Conservation (phyloP, 208 protist species). For the Crithidia brevicula region DNA sequence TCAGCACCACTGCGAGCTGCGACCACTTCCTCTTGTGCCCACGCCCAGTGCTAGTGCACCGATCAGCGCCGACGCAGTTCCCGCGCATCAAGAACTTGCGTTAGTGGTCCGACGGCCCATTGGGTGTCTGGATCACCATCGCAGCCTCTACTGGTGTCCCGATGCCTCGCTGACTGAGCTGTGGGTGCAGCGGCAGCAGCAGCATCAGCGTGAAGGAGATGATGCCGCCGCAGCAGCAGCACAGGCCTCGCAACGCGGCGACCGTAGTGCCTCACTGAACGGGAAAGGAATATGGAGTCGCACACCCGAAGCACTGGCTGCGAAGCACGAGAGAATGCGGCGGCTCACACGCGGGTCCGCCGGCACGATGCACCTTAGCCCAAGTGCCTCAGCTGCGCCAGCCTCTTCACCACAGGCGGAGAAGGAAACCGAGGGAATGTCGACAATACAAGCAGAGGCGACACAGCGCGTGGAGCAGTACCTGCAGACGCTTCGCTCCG, state of each 20-base stretch:
- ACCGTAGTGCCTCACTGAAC: not conserved
- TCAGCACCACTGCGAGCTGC: conserved; percentile 51
- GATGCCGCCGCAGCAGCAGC: not conserved
- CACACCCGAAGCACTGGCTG: conserved; percentile 31
- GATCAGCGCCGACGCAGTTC: not conserved
- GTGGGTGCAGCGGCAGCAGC: conserved; percentile 6
- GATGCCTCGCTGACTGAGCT: conserved; percentile 21
- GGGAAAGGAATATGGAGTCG: not conserved
- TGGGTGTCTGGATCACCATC: conserved; percentile 68
- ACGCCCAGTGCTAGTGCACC: too few species aligned
- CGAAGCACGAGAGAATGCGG: conserved; percentile 65
- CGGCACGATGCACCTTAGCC: too few species aligned
- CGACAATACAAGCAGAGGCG: too few species aligned
- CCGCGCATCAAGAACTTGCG: not conserved
- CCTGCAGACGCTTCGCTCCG: conserved; percentile 49
- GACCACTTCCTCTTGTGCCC: too few species aligned
- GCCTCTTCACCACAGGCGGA: too few species aligned
- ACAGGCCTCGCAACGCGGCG: not conserved
- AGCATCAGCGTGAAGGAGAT: not conserved
- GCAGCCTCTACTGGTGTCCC: conserved; percentile 78
- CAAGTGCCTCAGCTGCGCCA: too few species aligned
- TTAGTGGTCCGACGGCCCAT: conserved; percentile 50
- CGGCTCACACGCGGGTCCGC: conserved; percentile 40
- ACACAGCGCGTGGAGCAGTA: conserved; percentile 23
- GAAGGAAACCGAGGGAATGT: too few species aligned